These are phyloP conservation scores for Drosera capensis DNA, from an alignment of 148 eudicot species.

Conservation along the genomic window DNA sequence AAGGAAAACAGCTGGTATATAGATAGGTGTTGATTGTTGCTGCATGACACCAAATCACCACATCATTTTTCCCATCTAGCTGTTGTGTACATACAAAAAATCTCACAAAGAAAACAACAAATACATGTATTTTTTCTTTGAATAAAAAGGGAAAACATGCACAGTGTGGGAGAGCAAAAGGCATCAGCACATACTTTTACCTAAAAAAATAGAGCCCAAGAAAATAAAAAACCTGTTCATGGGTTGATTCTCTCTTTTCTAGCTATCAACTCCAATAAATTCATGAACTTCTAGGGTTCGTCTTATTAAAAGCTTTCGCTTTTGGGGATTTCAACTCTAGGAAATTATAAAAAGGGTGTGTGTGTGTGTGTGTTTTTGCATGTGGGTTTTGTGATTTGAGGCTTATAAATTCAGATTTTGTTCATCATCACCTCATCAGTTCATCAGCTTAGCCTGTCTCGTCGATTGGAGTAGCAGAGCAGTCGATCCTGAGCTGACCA, in stretches of 20 bases:
- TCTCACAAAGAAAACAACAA: background rate
- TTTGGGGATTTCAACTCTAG: background rate
- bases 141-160: background rate
- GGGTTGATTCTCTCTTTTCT: background rate
- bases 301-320: background rate
- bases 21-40: too few species aligned
- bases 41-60: slow-evolving; percentile 1
- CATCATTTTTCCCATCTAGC: too few species aligned
- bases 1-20: too few species aligned
- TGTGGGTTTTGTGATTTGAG: background rate
- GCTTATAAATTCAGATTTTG: too few species aligned
- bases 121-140: background rate
- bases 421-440: too few species aligned
- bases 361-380: background rate
- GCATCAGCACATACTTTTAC: background rate
- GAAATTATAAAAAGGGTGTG: background rate
- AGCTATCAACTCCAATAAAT: background rate
- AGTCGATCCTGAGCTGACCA: too few species aligned
- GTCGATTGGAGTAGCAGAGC: too few species aligned
- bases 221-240: background rate
- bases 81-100: background rate
- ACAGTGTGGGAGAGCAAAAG: background rate
- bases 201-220: too few species aligned
- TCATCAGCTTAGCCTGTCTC: too few species aligned
- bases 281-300: background rate